Evolutionary conservation across 257 asterid genomes (phyloP).

Genomic region (Asclepias syriaca): DNA sequence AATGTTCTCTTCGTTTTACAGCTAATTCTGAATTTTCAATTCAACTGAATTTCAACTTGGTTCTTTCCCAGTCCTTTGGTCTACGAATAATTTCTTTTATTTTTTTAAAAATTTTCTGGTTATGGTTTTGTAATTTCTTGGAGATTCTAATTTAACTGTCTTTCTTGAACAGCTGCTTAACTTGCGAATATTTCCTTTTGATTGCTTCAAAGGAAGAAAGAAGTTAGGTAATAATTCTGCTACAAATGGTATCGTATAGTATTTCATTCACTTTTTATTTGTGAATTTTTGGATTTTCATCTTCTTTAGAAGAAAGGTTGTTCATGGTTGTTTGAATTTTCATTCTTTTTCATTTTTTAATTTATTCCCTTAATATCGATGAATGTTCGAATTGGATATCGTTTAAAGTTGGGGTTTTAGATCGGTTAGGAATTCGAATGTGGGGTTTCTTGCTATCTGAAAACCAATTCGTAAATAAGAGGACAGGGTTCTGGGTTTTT

Average conservation of each 20-base stretch:
- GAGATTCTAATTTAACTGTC: background rate
- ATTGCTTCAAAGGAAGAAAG: constrained; percentile 14
- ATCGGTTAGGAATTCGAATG: too few species aligned
- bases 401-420: too few species aligned
- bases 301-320: background rate
- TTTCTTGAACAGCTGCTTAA: constrained; percentile 5
- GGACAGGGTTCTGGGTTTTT: background rate
- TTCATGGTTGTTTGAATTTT: background rate
- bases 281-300: background rate
- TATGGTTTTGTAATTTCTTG: background rate
- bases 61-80: background rate
- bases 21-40: constrained; percentile 11
- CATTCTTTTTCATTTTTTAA: background rate
- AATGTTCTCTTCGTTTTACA: constrained; percentile 17
- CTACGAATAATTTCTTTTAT: background rate
- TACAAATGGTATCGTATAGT: background rate
- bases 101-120: background rate
- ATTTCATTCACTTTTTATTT: background rate
- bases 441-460: too few species aligned
- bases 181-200: constrained; percentile 11
- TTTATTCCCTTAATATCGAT: background rate
- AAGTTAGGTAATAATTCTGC: constrained; percentile 7
- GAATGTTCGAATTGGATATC: background rate
- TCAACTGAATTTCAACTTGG: background rate
- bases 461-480: background rate